Base-by-base conservation (phyloP, 208 protist species). In the Tritrichomonas foetus region DNA sequence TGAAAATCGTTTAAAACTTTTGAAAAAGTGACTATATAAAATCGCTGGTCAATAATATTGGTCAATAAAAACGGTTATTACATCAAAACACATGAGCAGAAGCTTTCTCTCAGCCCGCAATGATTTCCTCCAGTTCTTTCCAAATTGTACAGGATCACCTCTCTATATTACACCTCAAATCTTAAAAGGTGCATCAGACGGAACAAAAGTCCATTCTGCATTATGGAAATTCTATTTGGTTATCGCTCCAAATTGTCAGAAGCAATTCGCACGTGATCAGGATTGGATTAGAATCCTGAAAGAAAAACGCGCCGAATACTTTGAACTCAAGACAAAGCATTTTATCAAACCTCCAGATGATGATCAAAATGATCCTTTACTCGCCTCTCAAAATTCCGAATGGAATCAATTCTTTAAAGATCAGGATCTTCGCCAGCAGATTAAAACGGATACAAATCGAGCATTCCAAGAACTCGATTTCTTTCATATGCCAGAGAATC, bases 341-440 rank as follows among this genome's bases (percentile, higher is more conserved):
- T 53, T 82, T 20, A 47, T 53, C 20, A n/a, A 69, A 33, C 20
- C 64, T n/a, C 64, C 64, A n/a, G 64, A 69, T 30, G 64, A n/a
- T 69, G 64, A 69, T 69, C 16, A 49, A 1, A 11, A 41, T 36
- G 74, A 82, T 82, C 74, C 74, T n/a, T 53, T 82, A 11, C 14
- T 47, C 0, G 41, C 33, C 13, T n/a, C 16, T 16, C 39, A 82
- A 82, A n/a, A 53, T 82, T 53, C 74, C 0, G 25, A 53, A 25
- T 82, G 74, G 74, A 30, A 11, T n/a, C 74, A 82, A 53, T 82
- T 82, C 41, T 82, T 53, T 47, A 82, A 82, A 41, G 74, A 82
- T n/a, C 74, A 82, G 27, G 74, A 82, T 25, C 74, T 82, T 25
- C 74, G 74, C 13, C 74, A 53, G 41, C 74, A 82, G 27, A 82